Evolutionary conservation across 345 rosid genomes (phyloP).

Genomic region (Aurinia saxatilis): DNA sequence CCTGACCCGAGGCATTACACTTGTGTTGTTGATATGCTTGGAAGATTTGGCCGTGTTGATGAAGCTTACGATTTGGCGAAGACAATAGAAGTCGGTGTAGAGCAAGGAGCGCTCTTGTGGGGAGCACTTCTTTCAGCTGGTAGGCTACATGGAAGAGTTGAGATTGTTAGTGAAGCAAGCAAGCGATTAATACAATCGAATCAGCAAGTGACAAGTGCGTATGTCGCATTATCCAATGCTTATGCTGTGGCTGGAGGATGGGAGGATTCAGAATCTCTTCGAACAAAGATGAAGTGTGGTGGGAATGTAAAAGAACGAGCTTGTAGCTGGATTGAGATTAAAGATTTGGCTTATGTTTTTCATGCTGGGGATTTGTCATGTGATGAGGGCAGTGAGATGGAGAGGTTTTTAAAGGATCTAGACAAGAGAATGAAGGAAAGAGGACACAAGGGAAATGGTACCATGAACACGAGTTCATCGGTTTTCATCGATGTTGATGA

Average conservation of each 20-base stretch:
- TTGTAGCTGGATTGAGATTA: slow-evolving; percentile 74
- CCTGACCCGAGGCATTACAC: slow-evolving; percentile 62
- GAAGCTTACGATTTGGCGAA: slow-evolving; percentile 59
- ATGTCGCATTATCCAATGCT: slow-evolving; percentile 61
- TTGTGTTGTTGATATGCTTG: slow-evolving; percentile 78
- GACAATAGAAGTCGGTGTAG: slow-evolving; percentile 31
- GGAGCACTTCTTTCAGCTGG: slow-evolving; percentile 69
- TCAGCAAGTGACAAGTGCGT: slow-evolving; percentile 60
- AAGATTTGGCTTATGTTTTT: slow-evolving; percentile 38
- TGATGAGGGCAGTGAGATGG: slow-evolving; percentile 35
- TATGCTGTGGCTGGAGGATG: slow-evolving; percentile 57
- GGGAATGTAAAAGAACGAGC: slow-evolving; percentile 69
- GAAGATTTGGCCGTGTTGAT: slow-evolving; percentile 65
- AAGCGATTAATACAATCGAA: slow-evolving; percentile 42
- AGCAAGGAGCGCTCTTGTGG: slow-evolving; percentile 64
- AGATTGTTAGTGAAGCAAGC: slow-evolving; percentile 58
- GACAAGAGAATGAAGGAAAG: slow-evolving; percentile 52
- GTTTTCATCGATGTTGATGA: slow-evolving; percentile 60
- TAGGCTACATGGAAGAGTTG: slow-evolving; percentile 64
- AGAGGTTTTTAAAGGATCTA: slow-evolving; percentile 42
- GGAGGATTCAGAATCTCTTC: slow-evolving; percentile 44
- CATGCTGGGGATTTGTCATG: slow-evolving; percentile 48
- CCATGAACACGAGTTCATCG: slow-evolving; percentile 40
- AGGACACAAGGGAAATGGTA: slow-evolving; percentile 39
- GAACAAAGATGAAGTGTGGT: slow-evolving; percentile 51